phyloP scores from a whole-genome alignment of 345 rosid species.

The Camelina sativa region DNA sequence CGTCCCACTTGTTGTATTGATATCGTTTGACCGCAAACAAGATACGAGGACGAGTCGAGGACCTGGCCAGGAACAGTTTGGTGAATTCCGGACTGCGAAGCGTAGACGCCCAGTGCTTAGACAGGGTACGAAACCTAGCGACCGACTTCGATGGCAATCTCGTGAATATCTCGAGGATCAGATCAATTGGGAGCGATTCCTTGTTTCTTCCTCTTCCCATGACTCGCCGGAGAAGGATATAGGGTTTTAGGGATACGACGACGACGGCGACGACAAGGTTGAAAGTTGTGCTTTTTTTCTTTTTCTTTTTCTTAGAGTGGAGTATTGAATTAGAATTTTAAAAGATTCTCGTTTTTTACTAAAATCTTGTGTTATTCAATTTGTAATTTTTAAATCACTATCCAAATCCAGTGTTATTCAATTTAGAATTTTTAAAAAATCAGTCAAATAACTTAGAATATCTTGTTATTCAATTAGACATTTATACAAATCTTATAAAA shows the following conservation, averaged over 20 bases:
- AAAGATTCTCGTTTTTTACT: no score
- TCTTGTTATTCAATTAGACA: no score
- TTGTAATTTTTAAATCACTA: no score
- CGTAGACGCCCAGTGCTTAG: neutral
- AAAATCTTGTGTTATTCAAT: no score
- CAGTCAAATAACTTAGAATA: no score
- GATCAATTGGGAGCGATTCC: neutral
- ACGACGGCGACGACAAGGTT: no score
- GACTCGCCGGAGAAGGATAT: neutral
- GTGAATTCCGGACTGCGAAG: neutral
- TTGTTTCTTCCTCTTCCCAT: neutral
- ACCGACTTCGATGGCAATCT: constrained; percentile 12
- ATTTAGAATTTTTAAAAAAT: no score
- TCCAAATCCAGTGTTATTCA: no score
- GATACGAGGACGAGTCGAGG: neutral
- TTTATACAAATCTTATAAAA: no score
- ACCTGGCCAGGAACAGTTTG: neutral
- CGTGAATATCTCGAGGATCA: neutral
- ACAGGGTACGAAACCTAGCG: neutral
- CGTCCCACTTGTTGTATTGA: neutral
- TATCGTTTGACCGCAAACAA: neutral
- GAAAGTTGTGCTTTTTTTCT: no score
- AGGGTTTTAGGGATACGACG: neutral
- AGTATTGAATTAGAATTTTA: no score
- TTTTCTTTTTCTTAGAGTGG: no score